Percentiles rank a stretch among this genome's conserved stretches.
These are phyloP conservation scores for Pneumocystis wakefieldiae DNA, from an alignment of 1,139 yeast genomes.

Conservation along the genomic window DNA sequence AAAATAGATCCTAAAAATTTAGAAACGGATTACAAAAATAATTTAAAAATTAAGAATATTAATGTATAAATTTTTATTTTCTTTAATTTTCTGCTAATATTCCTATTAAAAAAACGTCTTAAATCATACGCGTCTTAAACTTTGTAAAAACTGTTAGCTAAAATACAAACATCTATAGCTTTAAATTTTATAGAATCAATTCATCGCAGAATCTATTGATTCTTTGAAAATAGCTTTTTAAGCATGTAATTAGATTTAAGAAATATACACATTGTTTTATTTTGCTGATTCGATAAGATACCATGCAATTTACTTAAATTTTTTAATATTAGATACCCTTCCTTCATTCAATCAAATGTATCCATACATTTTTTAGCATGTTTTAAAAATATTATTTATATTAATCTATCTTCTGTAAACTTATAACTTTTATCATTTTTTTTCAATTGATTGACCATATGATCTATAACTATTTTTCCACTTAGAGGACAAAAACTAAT, in stretches of 20 bases:
- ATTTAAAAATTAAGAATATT: not conserved
- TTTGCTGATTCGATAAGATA: constrained; percentile 15
- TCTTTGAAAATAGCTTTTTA: constrained; percentile 45
- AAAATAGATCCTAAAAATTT: not conserved
- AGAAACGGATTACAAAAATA: not conserved
- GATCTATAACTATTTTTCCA: constrained; percentile 83
- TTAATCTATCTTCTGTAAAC: constrained; percentile 38
- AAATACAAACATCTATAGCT: constrained; percentile 90
- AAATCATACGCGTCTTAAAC: constrained; percentile 74
- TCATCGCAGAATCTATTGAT: constrained; percentile 55
- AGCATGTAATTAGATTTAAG: constrained; percentile 61
- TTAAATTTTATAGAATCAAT: constrained; percentile 75
- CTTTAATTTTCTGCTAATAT: constrained; percentile 14
- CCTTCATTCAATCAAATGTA: constrained; percentile 64
- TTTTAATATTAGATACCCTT: constrained; percentile 70
- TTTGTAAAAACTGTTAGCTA: constrained; percentile 96
- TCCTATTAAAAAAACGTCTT: constrained; percentile 92
- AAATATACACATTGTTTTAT: constrained; percentile 75
- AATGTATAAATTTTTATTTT: not conserved
- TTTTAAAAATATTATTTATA: constrained; percentile 47
- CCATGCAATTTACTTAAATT: constrained; percentile 30
- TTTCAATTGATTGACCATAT: constrained; percentile 85
- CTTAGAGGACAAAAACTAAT: constrained; percentile 84
- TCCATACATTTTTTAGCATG: constrained; percentile 52
- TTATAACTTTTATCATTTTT: constrained; percentile 63